Evolutionary conservation across 1,284 basidiomycete genomes (phyloP).

Genomic region (Naganishia cerealis): DNA sequence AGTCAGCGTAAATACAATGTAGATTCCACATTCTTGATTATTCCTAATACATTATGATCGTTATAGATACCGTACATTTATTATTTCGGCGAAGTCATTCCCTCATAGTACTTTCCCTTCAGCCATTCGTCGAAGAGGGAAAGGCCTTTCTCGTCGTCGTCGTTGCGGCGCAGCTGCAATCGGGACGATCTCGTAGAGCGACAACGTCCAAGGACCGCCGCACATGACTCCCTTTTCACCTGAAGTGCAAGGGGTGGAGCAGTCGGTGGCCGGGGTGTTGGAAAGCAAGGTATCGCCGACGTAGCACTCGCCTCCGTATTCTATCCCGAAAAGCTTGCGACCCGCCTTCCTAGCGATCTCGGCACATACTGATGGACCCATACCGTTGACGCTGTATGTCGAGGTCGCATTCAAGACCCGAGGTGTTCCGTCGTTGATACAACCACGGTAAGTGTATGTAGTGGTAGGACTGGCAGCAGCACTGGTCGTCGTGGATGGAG

Average conservation of each 20-base stretch:
- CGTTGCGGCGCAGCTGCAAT: slow-evolving; percentile 14
- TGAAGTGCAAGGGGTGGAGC: not conserved
- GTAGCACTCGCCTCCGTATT: slow-evolving; percentile 11
- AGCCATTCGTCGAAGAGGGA: not conserved
- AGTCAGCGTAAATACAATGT: not conserved
- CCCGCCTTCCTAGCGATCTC: slow-evolving; percentile 1
- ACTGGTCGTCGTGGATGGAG: not conserved
- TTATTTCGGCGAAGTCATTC: not conserved
- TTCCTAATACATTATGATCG: slow-evolving; percentile 1
- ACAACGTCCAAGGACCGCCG: not conserved
- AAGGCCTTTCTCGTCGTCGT: not conserved
- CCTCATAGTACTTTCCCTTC: not conserved
- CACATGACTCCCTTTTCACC: slow-evolving; percentile 1
- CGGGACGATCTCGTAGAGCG: slow-evolving; percentile 1
- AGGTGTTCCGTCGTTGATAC: slow-evolving; percentile 6
- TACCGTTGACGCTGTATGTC: not conserved
- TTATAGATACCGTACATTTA: not conserved
- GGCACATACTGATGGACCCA: slow-evolving; percentile 8
- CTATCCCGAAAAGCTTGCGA: slow-evolving; percentile 8
- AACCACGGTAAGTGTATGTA: not conserved
- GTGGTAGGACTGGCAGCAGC: too few species aligned
- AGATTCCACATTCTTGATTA: not conserved
- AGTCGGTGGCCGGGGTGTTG: slow-evolving; percentile 9
- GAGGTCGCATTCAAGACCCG: slow-evolving; percentile 10
- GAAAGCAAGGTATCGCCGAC: not conserved